Conservation (phyloP, 345 rosid species). For the Salix suchowensis region DNA sequence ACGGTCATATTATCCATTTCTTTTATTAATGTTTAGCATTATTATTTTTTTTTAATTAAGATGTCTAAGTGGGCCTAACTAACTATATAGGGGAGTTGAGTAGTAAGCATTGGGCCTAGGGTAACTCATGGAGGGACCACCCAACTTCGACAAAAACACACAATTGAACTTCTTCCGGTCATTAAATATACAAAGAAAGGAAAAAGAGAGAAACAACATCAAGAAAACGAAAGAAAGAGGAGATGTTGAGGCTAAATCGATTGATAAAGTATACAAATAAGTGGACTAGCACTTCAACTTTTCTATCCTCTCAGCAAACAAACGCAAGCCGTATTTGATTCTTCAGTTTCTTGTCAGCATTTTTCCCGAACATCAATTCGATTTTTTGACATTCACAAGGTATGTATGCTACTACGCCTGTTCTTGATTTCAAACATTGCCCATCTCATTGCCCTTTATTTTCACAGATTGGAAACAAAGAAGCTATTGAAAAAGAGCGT, state of each 20-base stretch:
- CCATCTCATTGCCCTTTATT: background rate
- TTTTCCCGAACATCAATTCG: slow-evolving; percentile 51
- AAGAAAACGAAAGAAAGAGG: background rate
- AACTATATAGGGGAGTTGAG: no score
- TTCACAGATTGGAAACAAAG: slow-evolving; percentile 62
- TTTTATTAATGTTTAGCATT: no score
- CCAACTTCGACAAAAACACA: no score
- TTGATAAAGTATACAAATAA: background rate
- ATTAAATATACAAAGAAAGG: background rate
- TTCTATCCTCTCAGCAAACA: background rate
- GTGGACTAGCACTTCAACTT: background rate
- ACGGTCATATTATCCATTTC: no score
- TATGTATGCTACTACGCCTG: background rate
- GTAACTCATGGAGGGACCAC: no score
- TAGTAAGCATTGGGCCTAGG: no score
- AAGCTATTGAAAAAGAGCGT: slow-evolving; percentile 72
- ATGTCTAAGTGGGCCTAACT: no score
- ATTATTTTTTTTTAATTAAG: no score
- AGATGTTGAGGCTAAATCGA: slow-evolving; percentile 14
- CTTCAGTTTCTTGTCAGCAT: slow-evolving; percentile 32
- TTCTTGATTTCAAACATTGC: background rate
- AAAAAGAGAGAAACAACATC: background rate
- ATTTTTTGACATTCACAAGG: slow-evolving; percentile 72
- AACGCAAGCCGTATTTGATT: background rate
- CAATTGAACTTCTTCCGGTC: no score